These are phyloP conservation scores for Neonectria magnoliae DNA, from an alignment of 2,329 filamentous ascomycete species.

Conservation along the genomic window DNA sequence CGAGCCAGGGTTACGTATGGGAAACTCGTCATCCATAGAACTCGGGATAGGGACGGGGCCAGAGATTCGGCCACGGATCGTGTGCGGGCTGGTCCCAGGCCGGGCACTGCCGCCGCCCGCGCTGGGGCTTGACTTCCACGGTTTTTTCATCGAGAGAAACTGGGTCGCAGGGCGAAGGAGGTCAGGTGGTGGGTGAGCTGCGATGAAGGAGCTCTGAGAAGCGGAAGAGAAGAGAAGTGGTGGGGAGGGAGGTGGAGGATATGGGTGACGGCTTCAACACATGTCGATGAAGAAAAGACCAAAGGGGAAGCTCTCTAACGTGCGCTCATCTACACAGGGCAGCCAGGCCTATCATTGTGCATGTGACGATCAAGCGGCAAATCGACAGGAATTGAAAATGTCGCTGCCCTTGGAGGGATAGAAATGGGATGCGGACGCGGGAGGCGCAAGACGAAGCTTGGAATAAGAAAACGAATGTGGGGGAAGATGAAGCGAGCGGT, in stretches of 20 bases:
- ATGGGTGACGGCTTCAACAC: conserved; percentile 30
- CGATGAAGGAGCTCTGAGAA: conserved; percentile 19
- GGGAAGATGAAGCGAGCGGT: conserved; percentile 26
- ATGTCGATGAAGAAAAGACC: conserved; percentile 37
- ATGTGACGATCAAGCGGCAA: conserved; percentile 18
- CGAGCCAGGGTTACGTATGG: conserved; percentile 56
- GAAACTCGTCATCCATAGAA: conserved; percentile 63
- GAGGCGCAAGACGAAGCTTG: conserved; percentile 21
- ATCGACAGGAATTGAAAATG: conserved; percentile 25
- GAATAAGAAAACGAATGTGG: conserved; percentile 38
- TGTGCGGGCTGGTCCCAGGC: conserved; percentile 49
- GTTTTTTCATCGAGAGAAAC: conserved; percentile 49
- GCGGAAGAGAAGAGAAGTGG: conserved; percentile 27
- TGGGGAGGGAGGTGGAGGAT: conserved; percentile 27
- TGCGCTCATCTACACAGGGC: conserved; percentile 39
- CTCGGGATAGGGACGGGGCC: conserved; percentile 66
- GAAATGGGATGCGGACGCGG: conserved; percentile 11
- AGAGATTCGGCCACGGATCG: conserved; percentile 69
- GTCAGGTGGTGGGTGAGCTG: conserved; percentile 16
- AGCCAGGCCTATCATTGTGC: conserved; percentile 39
- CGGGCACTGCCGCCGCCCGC: conserved; percentile 40
- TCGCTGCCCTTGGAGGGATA: background rate
- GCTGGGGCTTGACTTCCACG: conserved; percentile 58
- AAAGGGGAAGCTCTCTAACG: conserved; percentile 37
- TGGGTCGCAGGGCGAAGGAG: conserved; percentile 1